phyloP scores from a whole-genome alignment of 805 yeast genomes.

The Metschnikowia continentalis region DNA sequence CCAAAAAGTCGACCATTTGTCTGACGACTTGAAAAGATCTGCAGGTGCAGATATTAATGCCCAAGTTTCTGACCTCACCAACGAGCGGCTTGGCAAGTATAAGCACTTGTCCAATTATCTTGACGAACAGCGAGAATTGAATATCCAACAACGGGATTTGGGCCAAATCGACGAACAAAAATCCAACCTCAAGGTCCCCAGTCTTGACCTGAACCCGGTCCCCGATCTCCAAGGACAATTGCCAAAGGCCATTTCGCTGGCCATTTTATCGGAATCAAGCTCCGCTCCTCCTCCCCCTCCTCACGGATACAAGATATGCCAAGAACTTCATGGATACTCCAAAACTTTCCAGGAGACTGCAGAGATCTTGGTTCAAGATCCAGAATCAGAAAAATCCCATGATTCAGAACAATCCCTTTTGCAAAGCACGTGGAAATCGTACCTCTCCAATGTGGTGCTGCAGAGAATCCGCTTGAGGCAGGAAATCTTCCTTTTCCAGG shows the following conservation, averaged over 20 bases:
- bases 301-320: constrained; percentile 1
- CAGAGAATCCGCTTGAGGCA: constrained; percentile 39
- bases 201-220: too few species aligned
- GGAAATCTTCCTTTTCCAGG: constrained; percentile 35
- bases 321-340: too few species aligned
- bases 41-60: constrained; percentile 10
- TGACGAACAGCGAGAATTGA: constrained; percentile 17
- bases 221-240: too few species aligned
- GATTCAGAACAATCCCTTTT: neutral
- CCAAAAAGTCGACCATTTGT: constrained; percentile 14
- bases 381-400: too few species aligned
- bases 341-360: too few species aligned
- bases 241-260: neutral
- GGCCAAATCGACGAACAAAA: too few species aligned
- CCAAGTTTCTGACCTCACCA: neutral
- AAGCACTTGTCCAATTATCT: constrained; percentile 25
- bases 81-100: constrained; percentile 10
- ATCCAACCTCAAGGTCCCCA: too few species aligned
- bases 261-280: constrained; percentile 7
- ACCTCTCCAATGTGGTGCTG: constrained; percentile 31
- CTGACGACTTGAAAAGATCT: constrained; percentile 12
- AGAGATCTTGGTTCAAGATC: too few species aligned
- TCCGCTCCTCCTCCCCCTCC: constrained; percentile 16
- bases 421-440: constrained; percentile 29
- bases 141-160: too few species aligned